These are phyloP conservation scores for Myxozyma neotropica DNA, from an alignment of 805 yeast species.

Conservation along the genomic window DNA sequence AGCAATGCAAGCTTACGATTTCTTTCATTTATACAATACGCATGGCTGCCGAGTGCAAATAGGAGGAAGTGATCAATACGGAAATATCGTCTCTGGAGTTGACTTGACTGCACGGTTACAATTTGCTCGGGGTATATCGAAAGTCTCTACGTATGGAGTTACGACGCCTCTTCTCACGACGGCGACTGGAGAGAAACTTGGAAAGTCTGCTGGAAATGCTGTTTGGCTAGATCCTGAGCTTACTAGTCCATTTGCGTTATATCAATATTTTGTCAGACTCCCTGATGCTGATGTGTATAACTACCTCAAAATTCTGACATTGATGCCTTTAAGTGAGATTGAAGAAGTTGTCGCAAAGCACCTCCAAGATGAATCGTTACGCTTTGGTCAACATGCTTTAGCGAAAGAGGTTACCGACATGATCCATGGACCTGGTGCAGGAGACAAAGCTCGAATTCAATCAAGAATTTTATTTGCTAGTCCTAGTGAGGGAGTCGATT, in stretches of 20 bases:
- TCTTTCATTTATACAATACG: conserved; percentile 70
- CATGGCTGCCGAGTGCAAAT: conserved; percentile 68
- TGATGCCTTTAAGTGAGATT: conserved; percentile 67
- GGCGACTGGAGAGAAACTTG: conserved; percentile 88
- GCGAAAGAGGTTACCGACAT: conserved; percentile 87
- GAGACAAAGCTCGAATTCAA: conserved; percentile 65
- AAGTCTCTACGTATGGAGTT: conserved; percentile 61
- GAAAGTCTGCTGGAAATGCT: conserved; percentile 97
- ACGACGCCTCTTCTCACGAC: conserved; percentile 91
- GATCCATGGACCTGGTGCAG: conserved; percentile 79
- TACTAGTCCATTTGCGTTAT: conserved; percentile 79
- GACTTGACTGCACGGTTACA: conserved; percentile 73
- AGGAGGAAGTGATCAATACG: conserved; percentile 99
- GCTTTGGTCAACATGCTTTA: conserved; percentile 73
- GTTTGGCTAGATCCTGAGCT: conserved; percentile 75
- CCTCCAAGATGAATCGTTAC: conserved; percentile 56
- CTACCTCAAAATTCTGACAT: conserved; percentile 74
- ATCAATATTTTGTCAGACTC: conserved; percentile 76
- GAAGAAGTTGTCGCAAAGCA: conserved; percentile 58
- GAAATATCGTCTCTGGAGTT: conserved; percentile 93
- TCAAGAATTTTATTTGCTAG: conserved; percentile 69
- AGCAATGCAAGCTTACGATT: conserved; percentile 89
- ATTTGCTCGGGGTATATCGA: conserved; percentile 28
- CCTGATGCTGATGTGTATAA: conserved; percentile 74
- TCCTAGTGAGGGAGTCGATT: conserved; percentile 50